Conservation (phyloP, 768 basidiomycete species). For the Daedaleopsis sinensis region DNA sequence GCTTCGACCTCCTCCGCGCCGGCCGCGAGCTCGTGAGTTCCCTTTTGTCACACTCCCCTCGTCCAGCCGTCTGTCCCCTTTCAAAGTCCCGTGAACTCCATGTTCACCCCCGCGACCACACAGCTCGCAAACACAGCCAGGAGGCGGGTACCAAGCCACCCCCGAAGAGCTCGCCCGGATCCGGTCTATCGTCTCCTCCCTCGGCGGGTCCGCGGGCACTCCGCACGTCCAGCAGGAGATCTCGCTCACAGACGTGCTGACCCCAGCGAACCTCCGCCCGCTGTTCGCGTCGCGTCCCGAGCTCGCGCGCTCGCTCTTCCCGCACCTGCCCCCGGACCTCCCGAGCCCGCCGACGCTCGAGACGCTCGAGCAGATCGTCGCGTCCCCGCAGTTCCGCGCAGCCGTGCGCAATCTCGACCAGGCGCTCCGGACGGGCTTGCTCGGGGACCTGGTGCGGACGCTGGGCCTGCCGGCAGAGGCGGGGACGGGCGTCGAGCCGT, state of each 20-base stretch:
- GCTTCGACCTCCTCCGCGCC: slow-evolving; percentile 49
- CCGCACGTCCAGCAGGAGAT: slow-evolving; percentile 45
- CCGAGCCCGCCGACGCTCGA: slow-evolving; percentile 70
- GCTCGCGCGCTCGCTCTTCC: slow-evolving; percentile 70
- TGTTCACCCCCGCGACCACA: not conserved
- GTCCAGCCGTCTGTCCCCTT: too few relatives aligned
- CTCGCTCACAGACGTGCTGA: slow-evolving; percentile 75
- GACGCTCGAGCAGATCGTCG: slow-evolving; percentile 72
- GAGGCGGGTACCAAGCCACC: slow-evolving; percentile 35
- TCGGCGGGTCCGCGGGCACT: slow-evolving; percentile 26
- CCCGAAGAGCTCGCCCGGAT: slow-evolving; percentile 72
- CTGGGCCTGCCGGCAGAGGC: slow-evolving; percentile 87
- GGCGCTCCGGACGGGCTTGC: slow-evolving; percentile 79
- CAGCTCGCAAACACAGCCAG: slow-evolving; percentile 14
- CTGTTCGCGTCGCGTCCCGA: slow-evolving; percentile 73
- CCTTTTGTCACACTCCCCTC: not conserved
- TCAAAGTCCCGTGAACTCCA: not conserved
- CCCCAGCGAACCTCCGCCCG: slow-evolving; percentile 70
- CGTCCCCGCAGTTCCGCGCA: slow-evolving; percentile 81
- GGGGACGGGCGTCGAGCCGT: slow-evolving; percentile 74
- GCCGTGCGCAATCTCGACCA: slow-evolving; percentile 83
- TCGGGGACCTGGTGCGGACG: slow-evolving; percentile 73
- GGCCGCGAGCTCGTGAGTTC: slow-evolving; percentile 18
- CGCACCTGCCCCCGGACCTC: slow-evolving; percentile 81
- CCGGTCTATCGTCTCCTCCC: slow-evolving; percentile 48